Base-by-base conservation (phyloP, 2,329 filamentous ascomycete genomes). In the Cryphonectria parasitica region DNA sequence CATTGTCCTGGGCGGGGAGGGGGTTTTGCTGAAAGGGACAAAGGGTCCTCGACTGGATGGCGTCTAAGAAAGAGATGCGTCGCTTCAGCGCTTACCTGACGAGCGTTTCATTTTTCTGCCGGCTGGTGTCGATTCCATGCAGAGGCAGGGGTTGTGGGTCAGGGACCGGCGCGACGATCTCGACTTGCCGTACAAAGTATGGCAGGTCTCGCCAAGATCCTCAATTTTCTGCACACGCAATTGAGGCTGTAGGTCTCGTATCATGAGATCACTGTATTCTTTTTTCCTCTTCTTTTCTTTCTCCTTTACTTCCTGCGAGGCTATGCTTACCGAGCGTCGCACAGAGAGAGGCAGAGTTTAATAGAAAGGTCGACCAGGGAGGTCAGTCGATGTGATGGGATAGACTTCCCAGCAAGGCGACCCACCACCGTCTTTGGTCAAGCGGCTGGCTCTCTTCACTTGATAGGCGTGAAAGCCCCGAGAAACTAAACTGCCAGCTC, bases 91-190 rank as follows among this genome's bases (percentile, higher is more conserved):
- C 25, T 64, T 45, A 64, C 61, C 61, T 45, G 41, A 64, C 41
- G 39, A 49, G 62, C 62, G 62, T 64, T 64, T 64, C 62, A 64
- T 64, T 64, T 64, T 64, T 31, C 62, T 49, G 62, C 62, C 61
- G 61, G 41, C 61, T 63, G 61, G 61, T 25, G 39, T 63, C 39
- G 41, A 34, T 64, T 31, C 62, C 41, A 52, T 64, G 62, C 43
- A 52, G 43, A 64, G 62, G 28, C 58, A 39, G 58, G 62, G 39
- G 28, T 49, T 49, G 62, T 41, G 19, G 39, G 62, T 13, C n/a
- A 34, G 62, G 62, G 62, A 49, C 62, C 17, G 43, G 62, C 34
- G 36, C 39, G 61, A 28, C 61, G 61, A 64, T 64, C 61, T 45
- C 31, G 58, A 61, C 31, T 39, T 61, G 19, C 45, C 54, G 10